These are phyloP conservation scores for Micractinium sp. DNA, from an alignment of 139 green algal species.

Conservation along the genomic window DNA sequence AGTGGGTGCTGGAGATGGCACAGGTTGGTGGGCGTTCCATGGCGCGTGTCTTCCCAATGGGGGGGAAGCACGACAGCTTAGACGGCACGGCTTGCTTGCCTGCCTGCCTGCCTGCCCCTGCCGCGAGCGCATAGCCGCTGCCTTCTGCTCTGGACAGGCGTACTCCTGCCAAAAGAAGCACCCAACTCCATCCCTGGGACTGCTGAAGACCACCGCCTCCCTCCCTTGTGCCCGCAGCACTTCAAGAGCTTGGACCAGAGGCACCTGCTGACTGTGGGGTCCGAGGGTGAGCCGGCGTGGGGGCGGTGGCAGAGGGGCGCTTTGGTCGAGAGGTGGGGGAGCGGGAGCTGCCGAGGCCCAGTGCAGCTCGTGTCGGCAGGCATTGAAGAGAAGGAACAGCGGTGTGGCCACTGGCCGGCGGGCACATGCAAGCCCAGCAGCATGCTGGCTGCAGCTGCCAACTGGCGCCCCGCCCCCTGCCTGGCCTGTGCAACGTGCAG, in stretches of 20 bases:
- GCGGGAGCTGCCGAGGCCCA: not conserved
- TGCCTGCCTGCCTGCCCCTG: too few species aligned
- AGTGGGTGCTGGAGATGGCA: conserved; percentile 58
- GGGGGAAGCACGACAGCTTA: too few species aligned
- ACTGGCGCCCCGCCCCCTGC: not conserved
- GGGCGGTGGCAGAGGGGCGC: not conserved
- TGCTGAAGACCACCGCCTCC: too few species aligned
- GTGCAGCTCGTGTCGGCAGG: not conserved
- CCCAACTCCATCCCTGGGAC: too few species aligned
- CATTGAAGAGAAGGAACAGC: not conserved
- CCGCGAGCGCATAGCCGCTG: too few species aligned
- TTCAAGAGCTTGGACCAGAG: conserved; percentile 57
- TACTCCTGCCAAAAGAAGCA: too few species aligned
- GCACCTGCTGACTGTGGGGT: conserved; percentile 67
- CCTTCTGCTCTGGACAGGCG: too few species aligned
- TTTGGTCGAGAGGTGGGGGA: not conserved
- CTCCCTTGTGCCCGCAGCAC: not conserved
- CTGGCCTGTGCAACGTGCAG: not conserved
- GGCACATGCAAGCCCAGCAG: not conserved
- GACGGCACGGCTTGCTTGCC: too few species aligned
- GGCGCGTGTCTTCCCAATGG: too few species aligned
- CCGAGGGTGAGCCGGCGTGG: conserved; percentile 37
- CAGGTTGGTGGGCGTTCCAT: not conserved
- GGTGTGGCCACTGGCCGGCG: not conserved
- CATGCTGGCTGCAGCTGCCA: too few species aligned